A percentile compares a stretch with the other conserved stretches of the same genome.
Evolutionary conservation across 2,329 filamentous ascomycete genomes (phyloP).

Genomic region (Nemania sp.): DNA sequence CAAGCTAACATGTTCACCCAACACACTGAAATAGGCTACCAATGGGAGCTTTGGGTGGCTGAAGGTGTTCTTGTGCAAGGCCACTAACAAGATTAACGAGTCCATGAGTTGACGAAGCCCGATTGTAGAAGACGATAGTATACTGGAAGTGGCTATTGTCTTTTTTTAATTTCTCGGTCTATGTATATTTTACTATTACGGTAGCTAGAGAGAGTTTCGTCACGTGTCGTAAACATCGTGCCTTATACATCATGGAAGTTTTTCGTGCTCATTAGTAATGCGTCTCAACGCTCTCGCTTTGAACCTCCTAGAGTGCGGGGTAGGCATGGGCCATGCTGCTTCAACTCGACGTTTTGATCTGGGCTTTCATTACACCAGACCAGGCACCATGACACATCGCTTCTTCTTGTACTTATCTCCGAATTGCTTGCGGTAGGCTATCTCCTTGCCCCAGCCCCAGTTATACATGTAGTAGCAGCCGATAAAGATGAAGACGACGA

Average conservation of each 20-base stretch:
- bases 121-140: constrained; percentile 5
- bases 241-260: not conserved
- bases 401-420: constrained; percentile 96
- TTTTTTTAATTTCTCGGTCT: constrained; percentile 10
- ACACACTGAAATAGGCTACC: not conserved
- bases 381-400: constrained; percentile 84
- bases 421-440: constrained; percentile 88
- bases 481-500: constrained; percentile 79
- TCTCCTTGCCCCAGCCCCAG: constrained; percentile 95
- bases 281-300: not conserved
- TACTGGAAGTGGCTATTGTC: not conserved
- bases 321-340: not conserved
- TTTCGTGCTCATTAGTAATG: not conserved
- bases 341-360: not conserved
- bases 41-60: not conserved
- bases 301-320: not conserved
- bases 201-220: constrained; percentile 15
- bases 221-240: not conserved
- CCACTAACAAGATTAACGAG: not conserved
- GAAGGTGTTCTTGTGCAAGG: constrained; percentile 7
- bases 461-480: constrained; percentile 82
- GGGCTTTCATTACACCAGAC: constrained; percentile 69
- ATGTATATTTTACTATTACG: constrained; percentile 24
- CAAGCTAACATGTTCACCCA: not conserved
- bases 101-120: constrained; percentile 9